phyloP scores from a whole-genome alignment of 345 rosid genomes.

The Rhodamnia rubescens region DNA sequence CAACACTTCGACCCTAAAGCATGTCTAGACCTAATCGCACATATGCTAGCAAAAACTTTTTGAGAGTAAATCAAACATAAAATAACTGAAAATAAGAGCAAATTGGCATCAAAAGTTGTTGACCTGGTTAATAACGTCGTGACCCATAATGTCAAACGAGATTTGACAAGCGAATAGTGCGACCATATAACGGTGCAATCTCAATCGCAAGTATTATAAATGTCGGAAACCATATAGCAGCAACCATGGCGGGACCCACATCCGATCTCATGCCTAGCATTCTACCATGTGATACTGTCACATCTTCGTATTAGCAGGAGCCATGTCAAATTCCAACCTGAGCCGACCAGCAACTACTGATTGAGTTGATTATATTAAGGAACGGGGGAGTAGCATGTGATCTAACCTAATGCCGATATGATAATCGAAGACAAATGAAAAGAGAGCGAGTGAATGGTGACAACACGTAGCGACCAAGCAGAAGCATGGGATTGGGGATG shows the following conservation, averaged over 20 bases:
- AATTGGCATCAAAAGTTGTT: neutral
- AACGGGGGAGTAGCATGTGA: neutral
- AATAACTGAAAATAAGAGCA: neutral
- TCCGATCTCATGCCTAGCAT: too few species aligned
- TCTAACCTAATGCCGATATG: neutral
- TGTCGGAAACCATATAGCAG: too few species aligned
- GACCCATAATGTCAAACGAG: neutral
- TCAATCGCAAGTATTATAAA: too few species aligned
- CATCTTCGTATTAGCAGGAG: too few species aligned
- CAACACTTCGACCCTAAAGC: neutral
- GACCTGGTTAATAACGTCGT: neutral
- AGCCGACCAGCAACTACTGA: neutral
- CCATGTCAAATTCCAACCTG: neutral
- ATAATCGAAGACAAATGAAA: neutral
- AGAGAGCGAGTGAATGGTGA: neutral
- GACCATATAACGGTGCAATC: too few species aligned
- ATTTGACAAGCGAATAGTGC: too few species aligned
- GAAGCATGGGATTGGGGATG: neutral
- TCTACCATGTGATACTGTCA: too few species aligned
- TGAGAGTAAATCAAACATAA: neutral
- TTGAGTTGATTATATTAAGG: neutral
- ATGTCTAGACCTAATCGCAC: neutral
- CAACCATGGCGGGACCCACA: too few species aligned
- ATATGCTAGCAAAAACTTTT: neutral
- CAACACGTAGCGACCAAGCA: neutral